Evolutionary conservation across 1,284 basidiomycete species (phyloP).

Genomic region (Porogramme epimiltina): DNA sequence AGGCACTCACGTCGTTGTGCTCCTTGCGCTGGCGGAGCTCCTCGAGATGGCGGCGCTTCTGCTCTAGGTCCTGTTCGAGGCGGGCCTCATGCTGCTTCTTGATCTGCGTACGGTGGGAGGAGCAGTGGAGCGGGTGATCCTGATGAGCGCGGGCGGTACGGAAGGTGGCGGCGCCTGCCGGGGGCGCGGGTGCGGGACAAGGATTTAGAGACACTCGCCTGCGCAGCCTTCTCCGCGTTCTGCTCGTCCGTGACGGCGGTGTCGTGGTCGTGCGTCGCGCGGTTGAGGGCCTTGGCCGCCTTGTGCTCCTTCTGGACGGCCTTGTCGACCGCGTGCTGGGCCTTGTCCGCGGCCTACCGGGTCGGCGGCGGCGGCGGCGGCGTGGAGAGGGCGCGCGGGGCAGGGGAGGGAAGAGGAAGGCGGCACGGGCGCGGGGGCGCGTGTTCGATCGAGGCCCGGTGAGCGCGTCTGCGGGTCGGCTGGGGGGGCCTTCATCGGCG

Average conservation of each 20-base stretch:
- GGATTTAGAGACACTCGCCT: conserved; percentile 35
- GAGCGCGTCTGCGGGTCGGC: background rate
- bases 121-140: background rate
- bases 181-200: no score
- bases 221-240: conserved; percentile 44
- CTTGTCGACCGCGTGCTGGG: conserved; percentile 47
- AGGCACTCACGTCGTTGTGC: conserved; percentile 29
- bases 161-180: background rate
- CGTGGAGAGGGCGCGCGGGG: no score
- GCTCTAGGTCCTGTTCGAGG: conserved; percentile 30
- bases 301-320: conserved; percentile 48
- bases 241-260: conserved; percentile 43
- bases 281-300: conserved; percentile 45
- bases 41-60: conserved; percentile 27
- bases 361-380: no score
- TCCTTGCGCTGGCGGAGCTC: conserved; percentile 31
- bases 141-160: background rate
- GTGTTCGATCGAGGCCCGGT: background rate
- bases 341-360: conserved; percentile 48
- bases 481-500: no score
- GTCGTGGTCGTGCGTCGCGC: conserved; percentile 53
- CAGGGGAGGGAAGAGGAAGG: background rate
- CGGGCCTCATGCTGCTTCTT: conserved; percentile 30
- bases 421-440: background rate
- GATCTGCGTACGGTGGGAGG: conserved; percentile 18